phyloP scores from a whole-genome alignment of 352 stramenopile genomes.

The Globisporangium yorkense region DNA sequence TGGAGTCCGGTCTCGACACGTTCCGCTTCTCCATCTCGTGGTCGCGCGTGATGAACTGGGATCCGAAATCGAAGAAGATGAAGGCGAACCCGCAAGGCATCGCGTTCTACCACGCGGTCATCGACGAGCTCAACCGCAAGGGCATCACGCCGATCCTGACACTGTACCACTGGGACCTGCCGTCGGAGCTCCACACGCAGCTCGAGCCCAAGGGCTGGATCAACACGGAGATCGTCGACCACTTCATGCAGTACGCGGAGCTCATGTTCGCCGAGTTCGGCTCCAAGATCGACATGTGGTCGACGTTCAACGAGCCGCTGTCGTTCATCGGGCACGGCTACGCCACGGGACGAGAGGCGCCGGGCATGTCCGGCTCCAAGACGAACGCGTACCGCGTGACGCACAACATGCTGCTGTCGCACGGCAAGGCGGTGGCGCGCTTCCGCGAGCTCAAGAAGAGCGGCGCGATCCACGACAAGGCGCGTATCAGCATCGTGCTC shows the following conservation, averaged over 20 bases:
- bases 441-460: conserved; percentile 52
- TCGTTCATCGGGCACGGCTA: conserved; percentile 46
- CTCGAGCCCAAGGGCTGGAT: too few species aligned
- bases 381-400: conserved; percentile 35
- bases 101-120: too few species aligned
- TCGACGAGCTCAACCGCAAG: too few species aligned
- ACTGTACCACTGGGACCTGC: too few species aligned
- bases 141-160: too few species aligned
- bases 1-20: conserved; percentile 78
- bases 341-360: conserved; percentile 43
- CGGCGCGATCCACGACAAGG: conserved; percentile 27
- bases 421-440: conserved; percentile 74
- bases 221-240: too few species aligned
- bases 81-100: too few species aligned
- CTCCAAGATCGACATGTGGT: conserved; percentile 88
- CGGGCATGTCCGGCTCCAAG: conserved; percentile 27
- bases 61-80: conserved; percentile 28
- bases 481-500: conserved; percentile 90
- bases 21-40: conserved; percentile 94
- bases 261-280: conserved; percentile 82
- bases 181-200: too few species aligned
- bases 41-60: conserved; percentile 85
- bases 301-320: conserved; percentile 94
- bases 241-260: too few species aligned
- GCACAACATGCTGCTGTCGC: conserved; percentile 89